Evolutionary conservation across 345 rosid genomes (phyloP).

Genomic region (Eucalyptus pumila): DNA sequence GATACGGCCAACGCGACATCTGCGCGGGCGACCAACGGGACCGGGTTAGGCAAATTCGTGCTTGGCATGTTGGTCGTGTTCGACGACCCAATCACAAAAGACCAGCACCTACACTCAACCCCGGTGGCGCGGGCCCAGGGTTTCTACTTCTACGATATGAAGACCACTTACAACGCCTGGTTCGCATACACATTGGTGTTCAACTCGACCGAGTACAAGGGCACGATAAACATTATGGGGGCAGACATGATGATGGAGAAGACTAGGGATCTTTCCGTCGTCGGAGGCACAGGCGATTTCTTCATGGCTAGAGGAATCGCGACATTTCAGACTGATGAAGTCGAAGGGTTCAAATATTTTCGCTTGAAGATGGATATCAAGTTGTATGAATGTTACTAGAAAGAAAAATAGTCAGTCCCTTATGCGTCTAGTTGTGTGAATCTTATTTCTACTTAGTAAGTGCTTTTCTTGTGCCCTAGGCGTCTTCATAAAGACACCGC

Average conservation of each 20-base stretch:
- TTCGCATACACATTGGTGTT: conserved; percentile 31
- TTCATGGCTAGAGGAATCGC: conserved; percentile 66
- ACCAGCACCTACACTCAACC: conserved; percentile 23
- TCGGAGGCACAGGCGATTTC: conserved; percentile 61
- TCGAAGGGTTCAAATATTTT: conserved; percentile 38
- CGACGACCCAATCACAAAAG: conserved; percentile 43
- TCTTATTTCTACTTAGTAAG: neutral
- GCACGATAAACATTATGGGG: conserved; percentile 46
- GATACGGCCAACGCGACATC: conserved; percentile 41
- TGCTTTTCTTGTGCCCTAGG: neutral
- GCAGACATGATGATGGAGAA: conserved; percentile 45
- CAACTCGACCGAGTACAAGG: conserved; percentile 22
- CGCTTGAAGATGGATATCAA: conserved; percentile 32
- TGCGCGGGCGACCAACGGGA: conserved; percentile 6
- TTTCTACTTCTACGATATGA: conserved; percentile 52
- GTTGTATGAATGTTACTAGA: conserved; percentile 30
- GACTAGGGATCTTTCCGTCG: conserved; percentile 54
- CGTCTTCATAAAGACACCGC: neutral
- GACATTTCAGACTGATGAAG: conserved; percentile 24
- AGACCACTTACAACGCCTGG: conserved; percentile 29
- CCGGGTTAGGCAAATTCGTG: conserved; percentile 23
- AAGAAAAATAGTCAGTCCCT: neutral
- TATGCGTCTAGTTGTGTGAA: neutral
- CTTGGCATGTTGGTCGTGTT: conserved; percentile 43
- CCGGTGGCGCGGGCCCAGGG: conserved; percentile 55